Percentiles rank a stretch among this genome's conserved stretches.
Conservation (phyloP, 2,329 filamentous ascomycete genomes). For the Diaporthe helianthi region DNA sequence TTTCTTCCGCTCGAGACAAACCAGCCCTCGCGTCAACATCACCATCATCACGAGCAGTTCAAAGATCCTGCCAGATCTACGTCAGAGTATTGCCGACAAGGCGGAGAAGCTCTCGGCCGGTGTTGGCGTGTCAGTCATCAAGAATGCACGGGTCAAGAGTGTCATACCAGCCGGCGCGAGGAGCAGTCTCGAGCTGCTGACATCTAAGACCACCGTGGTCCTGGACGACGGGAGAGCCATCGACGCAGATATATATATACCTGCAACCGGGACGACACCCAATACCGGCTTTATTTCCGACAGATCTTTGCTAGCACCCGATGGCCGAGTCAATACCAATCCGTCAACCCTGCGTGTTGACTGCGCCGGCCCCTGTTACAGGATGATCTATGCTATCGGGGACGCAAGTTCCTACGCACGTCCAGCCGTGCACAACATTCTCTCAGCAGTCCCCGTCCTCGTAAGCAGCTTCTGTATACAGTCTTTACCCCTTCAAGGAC, state of each 20-base stretch:
- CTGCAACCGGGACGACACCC: conserved; percentile 47
- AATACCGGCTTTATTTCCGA: conserved; percentile 36
- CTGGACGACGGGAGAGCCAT: conserved; percentile 50
- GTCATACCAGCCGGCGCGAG: conserved; percentile 44
- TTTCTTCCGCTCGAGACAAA: conserved; percentile 44
- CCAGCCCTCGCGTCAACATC: conserved; percentile 49
- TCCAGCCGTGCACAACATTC: conserved; percentile 51
- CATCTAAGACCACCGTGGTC: conserved; percentile 43
- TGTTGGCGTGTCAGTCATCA: conserved; percentile 56
- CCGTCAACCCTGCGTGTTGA: conserved; percentile 45
- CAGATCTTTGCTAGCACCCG: conserved; percentile 34
- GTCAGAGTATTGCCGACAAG: conserved; percentile 46
- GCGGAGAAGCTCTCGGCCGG: conserved; percentile 51
- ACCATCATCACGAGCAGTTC: conserved; percentile 50
- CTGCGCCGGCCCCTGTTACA: conserved; percentile 36
- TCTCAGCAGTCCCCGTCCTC: conserved; percentile 51
- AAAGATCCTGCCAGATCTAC: conserved; percentile 50
- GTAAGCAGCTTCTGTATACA: no score
- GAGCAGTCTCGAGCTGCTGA: conserved; percentile 36
- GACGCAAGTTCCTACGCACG: conserved; percentile 50
- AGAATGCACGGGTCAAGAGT: conserved; percentile 46
- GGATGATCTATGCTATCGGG: conserved; percentile 56
- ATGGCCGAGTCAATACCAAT: conserved; percentile 49
- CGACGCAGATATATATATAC: conserved; percentile 56
- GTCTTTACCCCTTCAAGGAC: no score